Base-by-base conservation (phyloP, 257 asterid genomes). In the Nicotiana paniculata region DNA sequence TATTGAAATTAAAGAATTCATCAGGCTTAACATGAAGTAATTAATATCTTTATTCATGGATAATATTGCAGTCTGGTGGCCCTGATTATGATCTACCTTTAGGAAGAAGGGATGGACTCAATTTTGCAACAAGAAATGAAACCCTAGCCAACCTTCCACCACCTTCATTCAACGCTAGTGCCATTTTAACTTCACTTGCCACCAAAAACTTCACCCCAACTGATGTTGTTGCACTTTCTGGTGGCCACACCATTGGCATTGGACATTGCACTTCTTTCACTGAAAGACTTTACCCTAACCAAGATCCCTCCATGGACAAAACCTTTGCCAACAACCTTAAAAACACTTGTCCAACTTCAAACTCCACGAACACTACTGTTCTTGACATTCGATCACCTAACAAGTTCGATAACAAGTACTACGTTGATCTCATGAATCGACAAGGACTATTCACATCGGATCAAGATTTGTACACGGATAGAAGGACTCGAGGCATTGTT, bases 231-330 rank as follows among this genome's bases (percentile, higher is more conserved):
- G 88, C 98, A 2, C 97, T 93, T 63, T 92, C 95, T 13, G 98
- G 98, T 30, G 97, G 92, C 77, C 98, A 93, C 93, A 93, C 98
- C 76, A 92, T 93, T 18, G 98, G 98, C 0, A 24, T 89, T 58
- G 37, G 92, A 76, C 90, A 87, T 32, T 93, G 98, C 89, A 1
- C 43, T 32, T 87, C 95, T 83, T 93, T 93, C 90, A 85, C 88
- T 2, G 18, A 21, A 21, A 90, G 98, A 48, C 97, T 93, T 82
- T 93, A 92, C 86, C 98, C 97, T 9, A 83, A 82, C 5, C 98
- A 86, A 54, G 98, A 93, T 85, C 83, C 93, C 1, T 75, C 77
- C 74, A 88, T 93, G 95, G 94, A 91, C 85, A 48, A 87, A 35
- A 86, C 90, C 0, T 91, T 93, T 30, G 93, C 92, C 81, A 79